Evolutionary conservation across 75 land plant species (phyloP), one percentile per base, ranked within the genome.

Genomic region (Azolla pinnata): DNA sequence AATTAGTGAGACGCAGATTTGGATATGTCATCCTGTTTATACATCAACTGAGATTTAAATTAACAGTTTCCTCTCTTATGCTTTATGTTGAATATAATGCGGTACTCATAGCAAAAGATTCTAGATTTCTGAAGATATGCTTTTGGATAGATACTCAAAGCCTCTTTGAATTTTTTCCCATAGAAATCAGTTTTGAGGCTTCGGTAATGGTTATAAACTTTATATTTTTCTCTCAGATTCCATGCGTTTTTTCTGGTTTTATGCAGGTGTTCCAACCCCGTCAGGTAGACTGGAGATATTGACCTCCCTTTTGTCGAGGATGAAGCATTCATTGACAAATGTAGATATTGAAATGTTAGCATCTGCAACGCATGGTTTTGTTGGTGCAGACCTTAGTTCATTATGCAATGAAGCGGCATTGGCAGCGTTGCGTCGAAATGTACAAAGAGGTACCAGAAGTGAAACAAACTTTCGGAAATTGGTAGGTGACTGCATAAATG

Each of bases 381-480:
- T 95, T 2, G 99, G 99, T 54, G 97, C 99, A 61, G 99, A 95
- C 64, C 61, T 95, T 26, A 73, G 77, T 69, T 67, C 84, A 7
- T 86, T 95, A 44, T 95, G 99, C 71, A 82, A 81, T 61, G 92
- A 90, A 65, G 99, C 99, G 50, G 97, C 97, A 52, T 44, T 86
- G 33, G 61, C 54, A 57, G 74, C 86, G 31, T 76, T 95, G 32
- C 76, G 86, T 29, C 80, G 85, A 33, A 66, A 80, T 74, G 62
- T 74, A 24, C 54, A 64, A 29, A 55, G 33, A 57, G 1, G 4
- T 57, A 3, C 1, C 1, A 21, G 28, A 52, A 18, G 18, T 50
- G 53, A 9, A 8, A 50, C 53, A 4, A 48, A 7, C 7, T 62
- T 31, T 48, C 64, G 18, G 53, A 18, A 19, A 19, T 18, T 17